Evolutionary conservation across 1,284 basidiomycete species (phyloP), one percentile per base, ranked within the genome.

Genomic region (Puccinia polysora): DNA sequence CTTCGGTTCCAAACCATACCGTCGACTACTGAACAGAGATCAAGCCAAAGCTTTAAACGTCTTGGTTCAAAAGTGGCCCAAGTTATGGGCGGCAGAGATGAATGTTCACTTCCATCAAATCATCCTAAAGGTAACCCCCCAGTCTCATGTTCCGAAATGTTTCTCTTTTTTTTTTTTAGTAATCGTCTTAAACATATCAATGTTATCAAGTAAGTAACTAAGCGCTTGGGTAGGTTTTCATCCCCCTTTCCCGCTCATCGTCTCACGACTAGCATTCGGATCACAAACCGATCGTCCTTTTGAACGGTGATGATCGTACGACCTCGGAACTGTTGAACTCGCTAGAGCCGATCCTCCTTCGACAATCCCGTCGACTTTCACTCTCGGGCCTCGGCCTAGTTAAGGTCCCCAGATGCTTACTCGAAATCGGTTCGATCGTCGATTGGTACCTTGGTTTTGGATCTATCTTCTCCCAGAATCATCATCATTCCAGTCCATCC

Each of bases 11-110:
- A 64, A 64, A 38, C 25, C 14, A 32, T 52, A 64, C 52, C 62
- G 62, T 6, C 62, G 52, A 18, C 4, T 28, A 15, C 28, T 64
- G 15, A n/a, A 18, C 15, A 30, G 47, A 38, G 47, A 64, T 49
- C 25, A 64, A 50, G 62, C 62, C 62, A 64, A 49, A n/a, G 62
- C 62, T 28, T 32, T 64, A 15, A 49, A 20, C 30, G 47, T 64
- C 20, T 36, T 64, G 30, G 28, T 40, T 18, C 62, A 64, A 32
- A 64, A 64, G 20, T 64, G 62, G 62, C 47, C 62, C 3, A 64
- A 52, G 25, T 49, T 64, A 14, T 23, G 30, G 47, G 36, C 7
- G 15, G 30, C 49, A 52, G 62, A 64, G 25, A 64, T n/a, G 20
- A 50, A 23, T 52, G 32, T 64, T 5, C 8, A n/a, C n/a, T 18